Conservation (phyloP, 257 asterid genomes). For the Solanum bulbocastanum region DNA sequence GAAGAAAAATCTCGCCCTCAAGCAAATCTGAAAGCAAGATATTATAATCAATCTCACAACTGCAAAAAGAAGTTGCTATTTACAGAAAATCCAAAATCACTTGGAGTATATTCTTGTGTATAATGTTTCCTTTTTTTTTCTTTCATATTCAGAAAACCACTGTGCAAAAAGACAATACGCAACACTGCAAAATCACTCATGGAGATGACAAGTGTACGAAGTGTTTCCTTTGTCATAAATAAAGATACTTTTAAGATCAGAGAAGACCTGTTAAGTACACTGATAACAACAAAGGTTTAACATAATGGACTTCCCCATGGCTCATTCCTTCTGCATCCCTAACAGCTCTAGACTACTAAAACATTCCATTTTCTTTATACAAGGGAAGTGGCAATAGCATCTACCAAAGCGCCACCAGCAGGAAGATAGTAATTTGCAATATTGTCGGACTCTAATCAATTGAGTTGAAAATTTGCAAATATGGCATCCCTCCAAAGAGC, state of each 20-base stretch:
- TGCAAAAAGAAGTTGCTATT: neutral
- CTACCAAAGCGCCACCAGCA: neutral
- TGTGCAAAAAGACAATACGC: neutral
- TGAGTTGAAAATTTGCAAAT: neutral
- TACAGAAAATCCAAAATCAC: neutral
- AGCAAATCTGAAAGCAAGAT: slow-evolving; percentile 57
- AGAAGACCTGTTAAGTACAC: neutral
- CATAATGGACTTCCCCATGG: neutral
- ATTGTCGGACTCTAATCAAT: neutral
- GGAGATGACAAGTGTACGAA: neutral
- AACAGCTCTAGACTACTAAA: neutral
- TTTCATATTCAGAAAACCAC: neutral
- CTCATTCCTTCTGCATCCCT: neutral
- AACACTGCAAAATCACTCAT: neutral
- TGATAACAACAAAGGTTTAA: neutral
- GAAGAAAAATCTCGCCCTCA: slow-evolving; percentile 96
- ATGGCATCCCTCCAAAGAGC: neutral
- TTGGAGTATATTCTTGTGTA: neutral
- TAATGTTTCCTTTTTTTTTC: neutral
- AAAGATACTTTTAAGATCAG: neutral
- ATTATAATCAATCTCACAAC: neutral
- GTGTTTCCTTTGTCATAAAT: neutral
- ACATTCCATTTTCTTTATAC: neutral
- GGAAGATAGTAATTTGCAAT: neutral
- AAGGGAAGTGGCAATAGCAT: neutral